Base-by-base conservation (phyloP, 2,329 filamentous ascomycete species). In the Paecilomyces sp. region DNA sequence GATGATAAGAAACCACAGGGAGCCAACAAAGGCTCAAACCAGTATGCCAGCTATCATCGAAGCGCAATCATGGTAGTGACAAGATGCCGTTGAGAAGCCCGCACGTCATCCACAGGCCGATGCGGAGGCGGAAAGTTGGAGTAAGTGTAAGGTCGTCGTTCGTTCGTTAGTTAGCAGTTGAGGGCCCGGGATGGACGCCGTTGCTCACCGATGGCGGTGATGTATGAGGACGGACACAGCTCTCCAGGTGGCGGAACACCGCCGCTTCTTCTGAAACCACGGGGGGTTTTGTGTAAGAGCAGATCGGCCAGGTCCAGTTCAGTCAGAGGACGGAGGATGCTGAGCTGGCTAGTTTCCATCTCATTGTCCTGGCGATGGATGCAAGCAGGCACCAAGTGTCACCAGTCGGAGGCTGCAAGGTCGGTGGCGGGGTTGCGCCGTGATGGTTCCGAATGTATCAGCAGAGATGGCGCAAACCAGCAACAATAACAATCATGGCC, bases 1-100 rank as follows among this genome's bases (percentile, higher is more conserved):
- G 74, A 66, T 71, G 65, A 54, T 56, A 55, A 56, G 33, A 28
- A 64, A 62, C 60, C 60, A 51, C 60, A 47, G 57, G 62, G 68
- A 73, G 73, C 72, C 69, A 61, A 66, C 61, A 58, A 61, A 58
- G 68, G 68, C 70, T 71, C 68, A 70, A 53, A n/a, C 28, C 50
- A 28, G 54, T 8, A 61, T 58, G 54, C 57, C 59, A 65, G 56
- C 57, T 60, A 62, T 72, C 70, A 74, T 71, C 59, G 66, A 66
- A 64, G 54, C 47, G 57, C 24, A 56, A 61, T 59, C 64, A 69
- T 65, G 60, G 64, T 62, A 63, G 61, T 18, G 34, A 54, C 31
- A 25, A 25, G 51, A 53, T 47, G 41, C 18, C 5, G 41, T 47
- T 47, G 36, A 12, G 36, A n/a, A n/a, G 36, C 36, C 36, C 41